These are phyloP conservation scores for Podaxis sp. DNA, from an alignment of 768 basidiomycete species.

Conservation along the genomic window DNA sequence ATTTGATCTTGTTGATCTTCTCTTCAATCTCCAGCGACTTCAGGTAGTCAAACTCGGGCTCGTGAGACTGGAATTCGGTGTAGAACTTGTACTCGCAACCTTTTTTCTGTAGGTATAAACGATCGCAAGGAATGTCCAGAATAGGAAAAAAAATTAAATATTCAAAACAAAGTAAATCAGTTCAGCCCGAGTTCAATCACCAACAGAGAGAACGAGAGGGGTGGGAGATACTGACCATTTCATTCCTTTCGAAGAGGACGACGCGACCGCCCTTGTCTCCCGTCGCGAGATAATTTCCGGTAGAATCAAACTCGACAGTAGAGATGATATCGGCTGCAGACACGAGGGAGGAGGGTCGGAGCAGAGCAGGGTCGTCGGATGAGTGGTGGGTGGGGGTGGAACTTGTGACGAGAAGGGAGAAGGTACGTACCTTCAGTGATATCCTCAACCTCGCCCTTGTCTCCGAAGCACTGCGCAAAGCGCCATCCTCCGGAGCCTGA, in stretches of 20 bases:
- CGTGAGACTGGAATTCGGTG: conserved; percentile 99
- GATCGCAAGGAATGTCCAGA: conserved; percentile 15
- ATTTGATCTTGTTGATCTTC: conserved; percentile 99
- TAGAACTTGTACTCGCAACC: conserved; percentile 99
- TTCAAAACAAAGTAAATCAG: background rate
- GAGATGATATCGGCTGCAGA: conserved; percentile 97
- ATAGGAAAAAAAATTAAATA: background rate
- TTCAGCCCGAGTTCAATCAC: conserved; percentile 10
- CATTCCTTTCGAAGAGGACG: conserved; percentile 97
- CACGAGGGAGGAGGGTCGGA: conserved; percentile 13
- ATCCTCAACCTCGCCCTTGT: conserved; percentile 99
- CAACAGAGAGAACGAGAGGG: conserved; percentile 13
- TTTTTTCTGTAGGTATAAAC: conserved; percentile 69
- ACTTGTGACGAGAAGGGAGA: background rate
- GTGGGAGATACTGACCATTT: conserved; percentile 57
- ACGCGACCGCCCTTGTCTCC: conserved; percentile 99
- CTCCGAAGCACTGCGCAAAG: conserved; percentile 99
- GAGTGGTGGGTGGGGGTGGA: background rate
- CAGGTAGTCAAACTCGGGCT: conserved; percentile 99
- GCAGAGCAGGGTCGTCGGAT: conserved; percentile 5
- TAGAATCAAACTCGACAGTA: conserved; percentile 99
- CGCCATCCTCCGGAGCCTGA: conserved; percentile 91
- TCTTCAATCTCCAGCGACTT: conserved; percentile 99
- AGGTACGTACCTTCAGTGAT: conserved; percentile 87
- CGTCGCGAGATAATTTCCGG: conserved; percentile 98